Evolutionary conservation across 176 grass and related monocot species (phyloP).

Genomic region (Bonia amplexicaulis): DNA sequence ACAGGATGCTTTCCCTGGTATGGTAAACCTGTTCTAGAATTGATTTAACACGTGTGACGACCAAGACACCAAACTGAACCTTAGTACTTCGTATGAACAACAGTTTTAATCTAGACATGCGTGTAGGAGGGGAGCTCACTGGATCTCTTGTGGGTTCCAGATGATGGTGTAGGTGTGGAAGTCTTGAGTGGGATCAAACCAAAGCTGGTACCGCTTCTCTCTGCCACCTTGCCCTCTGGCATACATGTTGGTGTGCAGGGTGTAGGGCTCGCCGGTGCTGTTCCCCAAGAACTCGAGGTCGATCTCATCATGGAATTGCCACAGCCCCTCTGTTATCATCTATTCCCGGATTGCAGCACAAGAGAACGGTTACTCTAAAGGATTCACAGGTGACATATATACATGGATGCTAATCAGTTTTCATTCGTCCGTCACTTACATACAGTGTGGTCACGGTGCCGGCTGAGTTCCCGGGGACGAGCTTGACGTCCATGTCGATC

Average conservation of each 20-base stretch:
- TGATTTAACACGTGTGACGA: background rate
- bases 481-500: slow-evolving; percentile 62
- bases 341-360: slow-evolving; percentile 9
- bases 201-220: slow-evolving; percentile 62
- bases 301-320: slow-evolving; percentile 57
- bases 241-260: slow-evolving; percentile 77
- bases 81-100: background rate
- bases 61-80: background rate
- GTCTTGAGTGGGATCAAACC: slow-evolving; percentile 68
- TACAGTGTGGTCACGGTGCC: slow-evolving; percentile 66
- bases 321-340: slow-evolving; percentile 35
- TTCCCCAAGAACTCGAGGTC: slow-evolving; percentile 80
- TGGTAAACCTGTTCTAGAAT: background rate
- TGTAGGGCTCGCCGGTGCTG: slow-evolving; percentile 47
- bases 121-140: slow-evolving; percentile 39
- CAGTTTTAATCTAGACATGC: background rate
- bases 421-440: slow-evolving; percentile 38
- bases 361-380: slow-evolving; percentile 34
- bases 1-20: background rate
- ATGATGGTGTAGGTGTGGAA: slow-evolving; percentile 76
- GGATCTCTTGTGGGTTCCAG: slow-evolving; percentile 42
- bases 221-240: slow-evolving; percentile 49
- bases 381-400: background rate
- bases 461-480: slow-evolving; percentile 55
- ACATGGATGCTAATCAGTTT: background rate